Evolutionary conservation across 306 rosid species (phyloP).

Genomic region (Abrus pulchellus): DNA sequence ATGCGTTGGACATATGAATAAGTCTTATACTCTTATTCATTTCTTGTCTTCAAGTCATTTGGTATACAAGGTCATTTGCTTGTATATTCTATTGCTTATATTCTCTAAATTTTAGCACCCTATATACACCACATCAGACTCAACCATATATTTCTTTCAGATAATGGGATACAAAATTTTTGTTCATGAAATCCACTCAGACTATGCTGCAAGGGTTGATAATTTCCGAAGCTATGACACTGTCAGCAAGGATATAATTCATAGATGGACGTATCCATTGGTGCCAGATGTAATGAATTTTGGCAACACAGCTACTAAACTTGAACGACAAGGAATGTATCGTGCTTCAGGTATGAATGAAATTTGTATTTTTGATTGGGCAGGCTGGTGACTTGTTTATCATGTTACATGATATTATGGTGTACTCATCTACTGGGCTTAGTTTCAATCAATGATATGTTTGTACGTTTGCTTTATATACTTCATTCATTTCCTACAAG

Average conservation of each 20-base stretch:
- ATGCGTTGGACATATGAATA: not conserved
- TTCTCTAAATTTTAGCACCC: conserved; percentile 46
- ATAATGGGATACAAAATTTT: conserved; percentile 97
- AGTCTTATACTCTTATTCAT: not conserved
- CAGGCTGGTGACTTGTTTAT: conserved; percentile 10
- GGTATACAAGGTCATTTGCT: conserved; percentile 19
- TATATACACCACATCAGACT: conserved; percentile 39
- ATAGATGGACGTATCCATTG: conserved; percentile 96
- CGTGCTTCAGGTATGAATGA: conserved; percentile 80
- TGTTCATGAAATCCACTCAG: conserved; percentile 89
- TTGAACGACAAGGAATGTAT: conserved; percentile 93
- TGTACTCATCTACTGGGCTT: not conserved
- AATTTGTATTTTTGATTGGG: conserved; percentile 20
- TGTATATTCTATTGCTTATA: conserved; percentile 25
- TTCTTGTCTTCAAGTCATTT: conserved; percentile 34
- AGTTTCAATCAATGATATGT: conserved; percentile 28
- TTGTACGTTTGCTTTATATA: conserved; percentile 29
- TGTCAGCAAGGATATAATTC: conserved; percentile 95
- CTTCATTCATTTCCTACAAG: not conserved
- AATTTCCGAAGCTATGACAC: conserved; percentile 96
- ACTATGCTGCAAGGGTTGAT: conserved; percentile 96
- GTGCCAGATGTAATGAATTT: conserved; percentile 91
- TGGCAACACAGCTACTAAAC: conserved; percentile 71
- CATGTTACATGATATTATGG: conserved; percentile 23
- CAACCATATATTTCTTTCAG: conserved; percentile 62